phyloP scores from a whole-genome alignment of 192 early-diverging fungal species.

The Mortierella antarctica region DNA sequence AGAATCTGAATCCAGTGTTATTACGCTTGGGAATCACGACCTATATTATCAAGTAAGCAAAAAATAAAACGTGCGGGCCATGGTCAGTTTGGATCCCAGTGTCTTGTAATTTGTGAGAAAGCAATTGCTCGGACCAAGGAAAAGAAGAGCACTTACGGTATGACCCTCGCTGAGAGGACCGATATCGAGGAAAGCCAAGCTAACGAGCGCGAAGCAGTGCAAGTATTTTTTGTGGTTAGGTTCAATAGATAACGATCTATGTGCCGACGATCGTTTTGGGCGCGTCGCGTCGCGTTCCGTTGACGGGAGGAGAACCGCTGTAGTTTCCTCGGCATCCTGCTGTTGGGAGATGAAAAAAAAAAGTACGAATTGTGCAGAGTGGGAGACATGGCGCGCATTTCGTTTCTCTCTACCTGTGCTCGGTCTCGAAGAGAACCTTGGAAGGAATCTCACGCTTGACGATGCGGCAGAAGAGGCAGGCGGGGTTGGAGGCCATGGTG shows the following conservation, averaged over 20 bases:
- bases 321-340: too few relatives aligned
- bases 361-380: background rate
- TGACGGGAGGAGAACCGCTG: too few relatives aligned
- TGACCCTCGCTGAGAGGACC: slow-evolving; percentile 27
- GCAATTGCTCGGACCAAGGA: background rate
- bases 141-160: slow-evolving; percentile 14
- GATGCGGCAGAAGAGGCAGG: slow-evolving; percentile 96
- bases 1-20: too few relatives aligned
- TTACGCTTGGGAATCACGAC: slow-evolving; percentile 36
- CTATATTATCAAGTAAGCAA: slow-evolving; percentile 6
- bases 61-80: too few relatives aligned
- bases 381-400: background rate
- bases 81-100: background rate
- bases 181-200: slow-evolving; percentile 48
- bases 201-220: slow-evolving; percentile 56
- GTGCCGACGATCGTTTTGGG: too few relatives aligned
- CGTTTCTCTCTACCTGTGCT: slow-evolving; percentile 60
- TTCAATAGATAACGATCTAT: too few relatives aligned
- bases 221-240: slow-evolving; percentile 64
- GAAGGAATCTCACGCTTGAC: slow-evolving; percentile 87
- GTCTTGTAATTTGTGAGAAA: background rate
- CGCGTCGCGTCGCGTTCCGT: too few relatives aligned
- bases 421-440: slow-evolving; percentile 85
- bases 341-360: background rate
- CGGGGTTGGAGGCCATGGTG: slow-evolving; percentile 63